Conservation (phyloP, 1,139 yeast species). For the Magnusiomyces tetraspermus region DNA sequence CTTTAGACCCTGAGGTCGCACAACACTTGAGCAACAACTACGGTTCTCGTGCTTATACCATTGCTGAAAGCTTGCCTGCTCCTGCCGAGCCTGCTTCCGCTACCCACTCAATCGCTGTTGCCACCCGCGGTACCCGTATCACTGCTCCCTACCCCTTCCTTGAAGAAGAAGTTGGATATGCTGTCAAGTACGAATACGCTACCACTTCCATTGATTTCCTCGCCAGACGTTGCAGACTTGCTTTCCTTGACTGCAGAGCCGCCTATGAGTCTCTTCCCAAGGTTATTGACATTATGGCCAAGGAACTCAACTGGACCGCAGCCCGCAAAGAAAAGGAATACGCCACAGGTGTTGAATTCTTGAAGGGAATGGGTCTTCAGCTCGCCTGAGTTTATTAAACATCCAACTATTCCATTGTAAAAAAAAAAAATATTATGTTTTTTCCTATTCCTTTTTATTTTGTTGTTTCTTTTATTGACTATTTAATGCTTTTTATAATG, state of each 20-base stretch:
- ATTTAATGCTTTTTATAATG: not conserved
- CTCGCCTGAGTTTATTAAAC: not conserved
- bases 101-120: conserved; percentile 31
- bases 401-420: no score
- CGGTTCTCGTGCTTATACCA: conserved; percentile 73
- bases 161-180: conserved; percentile 81
- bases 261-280: conserved; percentile 76
- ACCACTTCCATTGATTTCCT: conserved; percentile 85
- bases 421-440: no score
- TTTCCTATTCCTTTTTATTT: not conserved
- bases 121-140: conserved; percentile 30
- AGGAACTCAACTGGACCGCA: conserved; percentile 66
- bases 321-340: conserved; percentile 48
- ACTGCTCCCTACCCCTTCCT: conserved; percentile 77
- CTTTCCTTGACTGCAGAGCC: conserved; percentile 80
- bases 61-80: conserved; percentile 46
- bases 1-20: conserved; percentile 67
- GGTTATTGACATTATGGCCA: conserved; percentile 77
- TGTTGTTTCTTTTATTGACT: not conserved
- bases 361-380: conserved; percentile 36
- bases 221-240: conserved; percentile 89
- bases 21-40: conserved; percentile 77
- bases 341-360: conserved; percentile 30
- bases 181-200: conserved; percentile 73
- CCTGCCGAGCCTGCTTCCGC: conserved; percentile 14